phyloP scores from a whole-genome alignment of 2,329 filamentous ascomycete species.

The Aspergillus hiratsukae region DNA sequence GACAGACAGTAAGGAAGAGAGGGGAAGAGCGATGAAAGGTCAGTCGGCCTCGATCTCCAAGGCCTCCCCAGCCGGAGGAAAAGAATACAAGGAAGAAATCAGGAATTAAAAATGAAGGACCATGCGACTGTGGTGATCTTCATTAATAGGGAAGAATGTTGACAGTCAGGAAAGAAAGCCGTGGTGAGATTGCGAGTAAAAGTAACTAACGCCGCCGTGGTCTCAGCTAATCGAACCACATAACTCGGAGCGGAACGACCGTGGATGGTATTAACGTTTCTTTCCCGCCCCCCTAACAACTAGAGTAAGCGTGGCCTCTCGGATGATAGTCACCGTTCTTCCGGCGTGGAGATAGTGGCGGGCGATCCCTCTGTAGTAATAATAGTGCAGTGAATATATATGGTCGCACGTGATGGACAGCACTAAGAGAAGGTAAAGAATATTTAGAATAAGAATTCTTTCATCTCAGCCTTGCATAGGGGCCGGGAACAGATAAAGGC shows the following conservation, averaged over 20 bases:
- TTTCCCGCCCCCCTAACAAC: neutral
- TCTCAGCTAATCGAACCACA: neutral
- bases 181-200: neutral
- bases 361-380: too few relatives aligned
- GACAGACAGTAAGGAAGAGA: neutral
- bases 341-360: neutral
- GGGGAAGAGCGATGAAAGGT: neutral
- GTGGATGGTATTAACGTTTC: neutral
- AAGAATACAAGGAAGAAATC: neutral
- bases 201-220: neutral
- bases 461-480: neutral
- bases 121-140: neutral
- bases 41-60: neutral
- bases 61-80: neutral
- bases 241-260: neutral
- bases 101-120: conserved; percentile 8
- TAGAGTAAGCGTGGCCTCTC: neutral
- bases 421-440: neutral
- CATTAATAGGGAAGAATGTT: neutral
- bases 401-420: neutral
- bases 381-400: neutral
- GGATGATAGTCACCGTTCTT: neutral
- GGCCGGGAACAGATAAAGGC: neutral
- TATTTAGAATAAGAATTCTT: neutral
- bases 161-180: neutral